These are phyloP conservation scores for Colletotrichum karsti DNA, from an alignment of 2,329 filamentous ascomycete genomes.

Conservation along the genomic window DNA sequence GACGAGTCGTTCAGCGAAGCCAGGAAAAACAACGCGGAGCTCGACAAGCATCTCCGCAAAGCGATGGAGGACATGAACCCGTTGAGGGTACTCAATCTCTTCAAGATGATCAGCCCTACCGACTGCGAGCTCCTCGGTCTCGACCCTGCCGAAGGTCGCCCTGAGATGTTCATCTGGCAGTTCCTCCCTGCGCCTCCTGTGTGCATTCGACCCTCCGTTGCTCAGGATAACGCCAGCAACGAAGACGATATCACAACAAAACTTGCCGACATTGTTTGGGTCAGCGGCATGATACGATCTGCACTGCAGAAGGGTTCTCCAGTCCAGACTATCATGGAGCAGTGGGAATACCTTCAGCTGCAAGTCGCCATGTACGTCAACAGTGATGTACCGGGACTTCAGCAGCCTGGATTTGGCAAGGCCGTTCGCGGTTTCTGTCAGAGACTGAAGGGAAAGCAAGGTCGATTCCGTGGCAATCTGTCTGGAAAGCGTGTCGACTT, in stretches of 20 bases:
- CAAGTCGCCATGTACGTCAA: constrained; percentile 99
- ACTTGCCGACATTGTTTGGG: constrained; percentile 94
- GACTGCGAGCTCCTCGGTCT: constrained; percentile 94
- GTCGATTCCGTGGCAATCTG: constrained; percentile 94
- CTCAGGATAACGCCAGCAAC: constrained; percentile 90
- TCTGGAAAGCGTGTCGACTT: constrained; percentile 99
- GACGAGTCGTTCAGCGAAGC: constrained; percentile 86
- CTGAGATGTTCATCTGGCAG: constrained; percentile 98
- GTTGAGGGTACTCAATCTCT: constrained; percentile 86
- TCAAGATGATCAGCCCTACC: constrained; percentile 83
- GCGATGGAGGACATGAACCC: constrained; percentile 96
- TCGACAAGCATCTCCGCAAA: constrained; percentile 91
- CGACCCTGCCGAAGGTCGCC: constrained; percentile 84
- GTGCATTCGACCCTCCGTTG: constrained; percentile 92
- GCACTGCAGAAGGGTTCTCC: constrained; percentile 85
- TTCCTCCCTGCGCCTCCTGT: constrained; percentile 94
- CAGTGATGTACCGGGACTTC: constrained; percentile 92
- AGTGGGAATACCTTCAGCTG: constrained; percentile 96
- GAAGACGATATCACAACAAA: constrained; percentile 98
- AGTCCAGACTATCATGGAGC: constrained; percentile 92
- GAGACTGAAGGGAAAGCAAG: constrained; percentile 95
- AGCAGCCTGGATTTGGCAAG: constrained; percentile 87
- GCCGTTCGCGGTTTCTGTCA: constrained; percentile 94
- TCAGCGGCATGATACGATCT: constrained; percentile 86
- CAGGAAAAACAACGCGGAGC: constrained; percentile 78